These are phyloP conservation scores for Scytalidium sp. DNA, from an alignment of 2,329 filamentous ascomycete species.

Conservation along the genomic window DNA sequence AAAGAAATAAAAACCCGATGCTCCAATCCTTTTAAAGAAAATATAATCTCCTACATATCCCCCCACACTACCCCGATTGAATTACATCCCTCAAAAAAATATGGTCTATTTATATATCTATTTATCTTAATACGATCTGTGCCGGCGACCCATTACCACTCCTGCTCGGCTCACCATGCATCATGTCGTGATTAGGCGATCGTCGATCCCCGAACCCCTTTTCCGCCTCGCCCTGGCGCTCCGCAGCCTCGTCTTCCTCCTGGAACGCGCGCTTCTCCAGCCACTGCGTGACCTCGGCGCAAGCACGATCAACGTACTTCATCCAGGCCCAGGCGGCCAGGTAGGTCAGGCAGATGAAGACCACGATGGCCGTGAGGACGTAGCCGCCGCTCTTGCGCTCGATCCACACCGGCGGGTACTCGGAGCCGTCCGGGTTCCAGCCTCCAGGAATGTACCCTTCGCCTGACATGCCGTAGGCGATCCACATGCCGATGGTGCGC, in stretches of 20 bases:
- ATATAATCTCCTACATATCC: background rate
- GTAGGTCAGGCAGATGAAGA: slow-evolving; percentile 42
- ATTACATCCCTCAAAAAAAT: background rate
- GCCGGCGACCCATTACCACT: no score
- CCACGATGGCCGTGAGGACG: slow-evolving; percentile 37
- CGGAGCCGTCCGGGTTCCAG: slow-evolving; percentile 33
- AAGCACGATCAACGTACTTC: slow-evolving; percentile 50
- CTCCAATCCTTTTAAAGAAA: background rate
- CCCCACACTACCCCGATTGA: background rate
- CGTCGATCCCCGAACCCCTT: background rate
- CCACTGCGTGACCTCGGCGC: slow-evolving; percentile 39
- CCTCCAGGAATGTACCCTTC: slow-evolving; percentile 32
- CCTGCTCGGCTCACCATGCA: background rate
- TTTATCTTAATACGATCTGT: no score
- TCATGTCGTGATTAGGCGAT: background rate
- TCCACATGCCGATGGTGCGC: slow-evolving; percentile 56
- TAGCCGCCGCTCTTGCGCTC: background rate
- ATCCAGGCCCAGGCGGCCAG: slow-evolving; percentile 47
- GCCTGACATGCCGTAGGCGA: slow-evolving; percentile 48
- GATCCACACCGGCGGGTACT: slow-evolving; percentile 30
- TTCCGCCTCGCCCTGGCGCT: background rate
- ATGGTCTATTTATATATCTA: background rate
- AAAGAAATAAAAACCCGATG: background rate
- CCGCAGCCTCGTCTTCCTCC: slow-evolving; percentile 6
- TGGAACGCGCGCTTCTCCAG: slow-evolving; percentile 25